Conservation (phyloP, 2,329 filamentous ascomycete species). For the Diplocarpon rosae region DNA sequence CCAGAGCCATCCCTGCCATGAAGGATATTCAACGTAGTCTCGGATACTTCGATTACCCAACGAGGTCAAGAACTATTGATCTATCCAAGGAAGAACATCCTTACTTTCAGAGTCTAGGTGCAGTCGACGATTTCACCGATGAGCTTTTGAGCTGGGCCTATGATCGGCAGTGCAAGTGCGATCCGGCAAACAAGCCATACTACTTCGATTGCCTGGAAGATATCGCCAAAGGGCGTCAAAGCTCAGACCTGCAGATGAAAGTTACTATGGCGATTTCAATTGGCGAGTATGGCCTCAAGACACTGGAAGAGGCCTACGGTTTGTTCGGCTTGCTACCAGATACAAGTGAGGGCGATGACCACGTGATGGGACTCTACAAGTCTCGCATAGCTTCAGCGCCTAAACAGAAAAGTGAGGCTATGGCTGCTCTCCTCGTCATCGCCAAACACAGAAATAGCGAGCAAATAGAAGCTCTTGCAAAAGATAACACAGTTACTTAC, state of each 20-base stretch:
- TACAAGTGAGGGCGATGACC: slow-evolving; percentile 40
- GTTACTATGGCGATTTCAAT: slow-evolving; percentile 46
- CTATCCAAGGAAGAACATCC: slow-evolving; percentile 30
- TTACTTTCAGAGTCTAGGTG: slow-evolving; percentile 51
- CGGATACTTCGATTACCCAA: slow-evolving; percentile 24
- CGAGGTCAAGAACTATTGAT: slow-evolving; percentile 20
- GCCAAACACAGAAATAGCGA: slow-evolving; percentile 46
- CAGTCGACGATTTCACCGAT: slow-evolving; percentile 51
- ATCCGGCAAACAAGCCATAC: slow-evolving; percentile 42
- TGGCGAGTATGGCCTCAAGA: slow-evolving; percentile 44
- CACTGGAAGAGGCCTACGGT: slow-evolving; percentile 46
- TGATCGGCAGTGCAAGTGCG: slow-evolving; percentile 44
- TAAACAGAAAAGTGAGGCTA: slow-evolving; percentile 42
- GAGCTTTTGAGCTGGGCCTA: slow-evolving; percentile 51
- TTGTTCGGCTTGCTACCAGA: slow-evolving; percentile 43
- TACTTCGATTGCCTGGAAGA: slow-evolving; percentile 56
- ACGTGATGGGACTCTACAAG: slow-evolving; percentile 51
- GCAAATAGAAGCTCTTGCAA: slow-evolving; percentile 44
- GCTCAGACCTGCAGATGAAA: slow-evolving; percentile 45
- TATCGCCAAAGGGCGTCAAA: slow-evolving; percentile 39
- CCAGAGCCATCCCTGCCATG: slow-evolving; percentile 13
- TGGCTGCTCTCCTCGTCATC: slow-evolving; percentile 46
- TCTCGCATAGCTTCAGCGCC: slow-evolving; percentile 45
- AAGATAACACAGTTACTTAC: slow-evolving; percentile 45
- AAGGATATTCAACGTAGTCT: slow-evolving; percentile 22